phyloP scores from a whole-genome alignment of 495 filamentous ascomycete species.

The Viridothelium virens region DNA sequence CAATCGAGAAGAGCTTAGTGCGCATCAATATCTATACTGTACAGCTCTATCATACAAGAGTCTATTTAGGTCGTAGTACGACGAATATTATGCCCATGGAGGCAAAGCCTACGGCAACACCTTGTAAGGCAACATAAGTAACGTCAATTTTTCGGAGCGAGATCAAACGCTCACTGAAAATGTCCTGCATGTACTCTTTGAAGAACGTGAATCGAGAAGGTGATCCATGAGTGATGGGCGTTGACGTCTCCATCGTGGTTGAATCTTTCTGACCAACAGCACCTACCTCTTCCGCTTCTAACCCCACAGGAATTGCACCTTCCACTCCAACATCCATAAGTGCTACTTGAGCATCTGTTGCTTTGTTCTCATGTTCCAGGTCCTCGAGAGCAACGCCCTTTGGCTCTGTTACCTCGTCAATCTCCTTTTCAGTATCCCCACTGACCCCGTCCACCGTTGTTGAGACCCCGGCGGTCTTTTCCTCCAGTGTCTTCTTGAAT shows the following conservation, averaged over 20 bases:
- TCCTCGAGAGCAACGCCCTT: conserved; percentile 11
- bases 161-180: conserved; percentile 65
- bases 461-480: conserved; percentile 39
- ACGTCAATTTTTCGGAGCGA: conserved; percentile 64
- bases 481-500: conserved; percentile 75
- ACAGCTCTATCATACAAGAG: not conserved
- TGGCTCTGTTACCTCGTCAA: conserved; percentile 21
- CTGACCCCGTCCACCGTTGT: conserved; percentile 14
- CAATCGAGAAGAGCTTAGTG: too few relatives aligned
- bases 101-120: conserved; percentile 63
- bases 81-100: conserved; percentile 53
- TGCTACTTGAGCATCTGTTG: conserved; percentile 5
- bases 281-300: conserved; percentile 16
- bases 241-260: not conserved
- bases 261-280: not conserved
- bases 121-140: conserved; percentile 61
- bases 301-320: not conserved
- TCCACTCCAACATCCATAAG: not conserved
- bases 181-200: conserved; percentile 35
- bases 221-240: not conserved
- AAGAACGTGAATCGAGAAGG: not conserved
- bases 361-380: conserved; percentile 1
- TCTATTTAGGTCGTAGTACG: conserved; percentile 45
- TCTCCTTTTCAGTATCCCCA: conserved; percentile 23
- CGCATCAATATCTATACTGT: not conserved